Evolutionary conservation across 192 early-diverging fungal genomes (phyloP), one percentile per base, ranked within the genome.

Genomic region (Borealophlyctis nickersoniae): DNA sequence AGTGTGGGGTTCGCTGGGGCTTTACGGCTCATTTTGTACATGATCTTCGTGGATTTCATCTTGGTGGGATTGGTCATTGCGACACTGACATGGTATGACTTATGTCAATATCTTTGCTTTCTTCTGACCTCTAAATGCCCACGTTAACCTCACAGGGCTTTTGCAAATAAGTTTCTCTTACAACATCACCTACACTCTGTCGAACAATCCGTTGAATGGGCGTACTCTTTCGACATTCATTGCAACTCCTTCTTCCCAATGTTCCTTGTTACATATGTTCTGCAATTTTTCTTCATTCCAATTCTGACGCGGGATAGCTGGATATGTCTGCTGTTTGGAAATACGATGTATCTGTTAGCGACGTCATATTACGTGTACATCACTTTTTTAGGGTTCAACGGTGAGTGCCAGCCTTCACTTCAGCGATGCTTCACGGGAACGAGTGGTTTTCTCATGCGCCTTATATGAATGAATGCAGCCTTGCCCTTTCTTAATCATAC

Each of bases 201-300:
- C 4, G 89, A 92, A 39, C 94, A 96, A 67, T 68, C 82, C 51
- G 92, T 96, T 23, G 96, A 98, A 76, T 98, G 94, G 94, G 87
- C 88, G 45, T 98, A 97, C 69, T 89, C 88, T 45, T 94, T 96
- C 65, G 96, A 98, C 73, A 91, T 98, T 13, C 96, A 98, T 63
- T 96, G 93, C 79, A 98, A 98, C 71, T 77, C 93, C 26, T 98
- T 96, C 69, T 93, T 95, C 66, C 89, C 90, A 23, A 81, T 92
- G 57, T 96, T 91, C 60, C 77, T 90, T 50, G 70, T 92, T 14
- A 82, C 93, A 16, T 96, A 98, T 58, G 87, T 95, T 14, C 72
- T 94, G 67, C 94, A 96, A 75, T 91, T 98, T 59, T 93, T 95
- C 69, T 91, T 98, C 62, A 81, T 96, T 56, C 87, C 90, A 36